Evolutionary conservation across 805 yeast genomes (phyloP), one percentile per base, ranked within the genome.

Genomic region (Metschnikowia koreensis): DNA sequence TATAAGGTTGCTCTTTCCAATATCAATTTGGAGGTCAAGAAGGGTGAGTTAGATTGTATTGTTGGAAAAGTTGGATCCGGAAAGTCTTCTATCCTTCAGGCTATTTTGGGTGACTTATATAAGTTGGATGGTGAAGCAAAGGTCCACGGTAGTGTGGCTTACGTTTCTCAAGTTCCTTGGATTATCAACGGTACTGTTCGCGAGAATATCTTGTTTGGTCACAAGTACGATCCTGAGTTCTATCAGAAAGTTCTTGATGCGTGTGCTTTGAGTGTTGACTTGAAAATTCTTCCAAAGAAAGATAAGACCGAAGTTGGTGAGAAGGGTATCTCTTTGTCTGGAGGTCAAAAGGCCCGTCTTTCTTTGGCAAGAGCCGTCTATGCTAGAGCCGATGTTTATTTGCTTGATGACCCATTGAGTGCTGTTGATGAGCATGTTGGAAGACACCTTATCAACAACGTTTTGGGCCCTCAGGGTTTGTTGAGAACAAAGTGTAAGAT

Each of bases 361-460:
- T 85, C 96, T 1, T 79, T 94, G 48, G 99, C 99, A 0, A 82
- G 99, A 66, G 97, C 99, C 11, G 97, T 94, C 9, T 94, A 94
- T 66, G 81, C 97, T 11, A 80, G 98, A 58, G 96, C 98, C 3
- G 98, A 94, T 64, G 82, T 94, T 31, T 91, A 89, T 66, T 71
- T 94, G 39, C 71, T 94, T 56, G 99, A 94, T 67, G 99, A 94
- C 69, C 89, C 96, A 9, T 78, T 94, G 53, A 87, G 96, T 66
- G 99, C 99, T 27, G 99, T 94, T 40, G 99, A 94, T 70, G 97
- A 91, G 61, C 99, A 94, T 66, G 99, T 94, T 56, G 93, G 97
- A 11, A 83, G 82, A 58, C 96, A 90, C 64, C 75, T 94, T 61
- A 84, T 88, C 58, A 85, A 84, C 58, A 84, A 87, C 63, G 97